Evolutionary conservation across 2,329 filamentous ascomycete genomes (phyloP), one percentile per base, ranked within the genome.

Genomic region (Sporothrix dimorphospora): DNA sequence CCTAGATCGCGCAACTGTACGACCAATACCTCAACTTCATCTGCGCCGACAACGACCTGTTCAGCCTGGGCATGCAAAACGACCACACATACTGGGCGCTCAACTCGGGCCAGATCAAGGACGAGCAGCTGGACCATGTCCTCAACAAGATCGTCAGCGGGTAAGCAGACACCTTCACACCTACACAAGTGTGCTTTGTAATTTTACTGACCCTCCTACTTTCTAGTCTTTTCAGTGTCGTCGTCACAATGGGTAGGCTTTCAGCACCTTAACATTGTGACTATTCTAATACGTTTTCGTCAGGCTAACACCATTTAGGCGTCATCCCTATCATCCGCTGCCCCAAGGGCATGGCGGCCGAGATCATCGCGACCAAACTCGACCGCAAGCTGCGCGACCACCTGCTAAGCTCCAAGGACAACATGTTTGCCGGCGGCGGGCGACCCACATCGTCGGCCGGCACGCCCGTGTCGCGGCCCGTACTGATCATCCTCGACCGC

Each of bases 1-100:
- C 24, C 0, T 90, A 92, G 77, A 94, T 99, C 74, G 91, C 94
- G 1, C 94, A 98, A 78, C 89, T 99, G 7, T 99, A 91, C 77
- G 96, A 99, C 80, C 96, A 99, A 80, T 98, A 98, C 79, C 86
- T 99, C 70, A 98, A 99, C 82, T 99, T 98, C 78, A 92, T 98
- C 75, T 95, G 98, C 55, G 93, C 93, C 45, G 96, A 99, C 80
- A 94, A 95, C 5, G 95, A 98, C 80, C 85, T 99, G 4, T 99
- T 99, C 83, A 97, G 93, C 79, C 84, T 99, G 74, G 94, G 94
- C 11, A 92, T 98, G 88, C 91, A 94, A 75, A 96, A 96, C 76
- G 92, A 91, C 73, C 89, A 97, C 80, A 93, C 93, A 9, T 99
- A 99, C 80, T 97, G 93, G 90, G 94, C 93, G n/a, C 85, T 99